Evolutionary conservation across 2,329 filamentous ascomycete genomes (phyloP), one percentile per base, ranked within the genome.

Genomic region (Claviceps sp.): DNA sequence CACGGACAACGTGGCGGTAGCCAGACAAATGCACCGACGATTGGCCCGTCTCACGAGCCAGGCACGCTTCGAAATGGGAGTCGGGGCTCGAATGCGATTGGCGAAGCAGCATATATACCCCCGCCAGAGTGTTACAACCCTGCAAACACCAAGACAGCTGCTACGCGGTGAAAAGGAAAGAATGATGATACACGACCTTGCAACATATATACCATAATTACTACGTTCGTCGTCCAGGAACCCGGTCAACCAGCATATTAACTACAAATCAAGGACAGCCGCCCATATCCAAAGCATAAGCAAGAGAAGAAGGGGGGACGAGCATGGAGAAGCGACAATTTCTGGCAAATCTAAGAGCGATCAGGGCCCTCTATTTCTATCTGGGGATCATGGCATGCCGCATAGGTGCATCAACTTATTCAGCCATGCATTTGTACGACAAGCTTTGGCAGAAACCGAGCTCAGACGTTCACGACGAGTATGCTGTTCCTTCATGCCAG

Each of bases 1-100:
- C 80, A 84, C 56, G 81, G 81, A 5, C 81, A 84, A 62, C 71
- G 80, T 41, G 81, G 81, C n/a, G 80, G 81, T 11, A 84, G 80
- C 59, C 81, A 84, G 60, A 76, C 79, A 8, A 83, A 81, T 59
- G 84, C 81, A 0, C 81, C 81, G 13, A 84, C 79, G 0, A 65
- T 75, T 24, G 66, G 74, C 20, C 73, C 74, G 53, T 72, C 75
- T 47, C 72, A 75, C 48, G 78, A 80, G 45, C 61, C 67, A 0
- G 72, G 69, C 1, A 56, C 72, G 37, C 63, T 72, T 57, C 66
- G 73, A 44, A 70, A 73, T 26, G 72, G 71, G 5, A 79, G 76
- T 54, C 71, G 76, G 49, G 76, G 78, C 55, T 61, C 61, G 14
- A 60, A 52, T 24, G 69, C 66, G 54, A 72, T 70, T 49, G 64